A percentile compares a stretch with the other conserved stretches of the same genome.
These are phyloP conservation scores for Solanum hybrid DNA, from an alignment of 305 asterid species.

Conservation along the genomic window DNA sequence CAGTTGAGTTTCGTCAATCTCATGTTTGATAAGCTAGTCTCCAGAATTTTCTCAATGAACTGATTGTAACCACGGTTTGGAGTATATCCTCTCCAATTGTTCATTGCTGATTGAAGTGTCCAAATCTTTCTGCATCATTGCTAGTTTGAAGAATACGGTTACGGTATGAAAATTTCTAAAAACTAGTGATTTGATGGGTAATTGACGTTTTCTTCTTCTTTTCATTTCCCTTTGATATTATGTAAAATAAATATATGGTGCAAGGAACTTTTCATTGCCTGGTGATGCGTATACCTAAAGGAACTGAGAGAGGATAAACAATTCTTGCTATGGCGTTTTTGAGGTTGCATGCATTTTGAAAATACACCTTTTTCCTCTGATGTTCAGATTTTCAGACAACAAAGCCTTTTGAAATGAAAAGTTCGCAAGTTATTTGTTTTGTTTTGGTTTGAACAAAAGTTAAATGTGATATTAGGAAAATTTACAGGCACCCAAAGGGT, in stretches of 20 bases:
- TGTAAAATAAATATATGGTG: not conserved
- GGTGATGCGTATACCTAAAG: not conserved
- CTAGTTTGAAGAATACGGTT: not conserved
- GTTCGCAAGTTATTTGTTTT: not conserved
- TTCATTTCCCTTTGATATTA: not conserved
- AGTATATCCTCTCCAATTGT: not conserved
- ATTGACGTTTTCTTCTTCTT: not conserved
- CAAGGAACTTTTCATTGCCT: not conserved
- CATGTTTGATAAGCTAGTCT: not conserved
- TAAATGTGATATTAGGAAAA: not conserved
- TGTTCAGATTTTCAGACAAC: not conserved
- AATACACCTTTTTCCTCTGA: not conserved
- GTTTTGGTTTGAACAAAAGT: not conserved
- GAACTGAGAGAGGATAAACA: not conserved
- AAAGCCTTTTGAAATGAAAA: not conserved
- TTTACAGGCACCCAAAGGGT: not conserved
- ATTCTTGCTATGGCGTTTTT: not conserved
- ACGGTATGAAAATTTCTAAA: not conserved
- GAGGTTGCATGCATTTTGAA: not conserved
- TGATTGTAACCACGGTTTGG: not conserved
- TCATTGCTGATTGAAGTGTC: not conserved
- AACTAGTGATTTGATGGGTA: not conserved
- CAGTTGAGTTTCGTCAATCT: not conserved
- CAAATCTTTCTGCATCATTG: not conserved
- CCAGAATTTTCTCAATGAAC: not conserved